Conservation (phyloP, 257 asterid genomes). For the Penstemon davidsonii region DNA sequence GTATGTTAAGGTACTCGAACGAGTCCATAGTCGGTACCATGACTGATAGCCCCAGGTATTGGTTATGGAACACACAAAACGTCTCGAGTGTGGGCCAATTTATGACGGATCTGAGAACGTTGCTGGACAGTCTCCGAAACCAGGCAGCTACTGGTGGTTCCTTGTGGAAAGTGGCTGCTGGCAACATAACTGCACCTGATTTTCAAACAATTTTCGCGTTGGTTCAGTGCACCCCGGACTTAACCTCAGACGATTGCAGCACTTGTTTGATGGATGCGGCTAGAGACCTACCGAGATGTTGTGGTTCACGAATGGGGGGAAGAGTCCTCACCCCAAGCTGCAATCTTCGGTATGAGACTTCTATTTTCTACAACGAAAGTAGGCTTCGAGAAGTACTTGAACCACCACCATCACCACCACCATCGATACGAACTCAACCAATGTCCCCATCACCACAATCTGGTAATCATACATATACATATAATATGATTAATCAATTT, state of each 20-base stretch:
- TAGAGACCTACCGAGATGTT: not conserved
- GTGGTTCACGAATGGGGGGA: not conserved
- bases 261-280: not conserved
- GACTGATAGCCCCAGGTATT: not conserved
- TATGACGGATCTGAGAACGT: not conserved
- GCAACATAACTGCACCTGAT: not conserved
- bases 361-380: not conserved
- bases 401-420: not conserved
- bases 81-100: slow-evolving; percentile 20
- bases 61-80: not conserved
- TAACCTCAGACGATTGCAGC: slow-evolving; percentile 5
- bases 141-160: slow-evolving; percentile 23
- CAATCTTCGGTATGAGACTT: not conserved
- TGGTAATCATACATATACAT: not conserved
- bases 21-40: slow-evolving; percentile 18
- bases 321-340: slow-evolving; percentile 10
- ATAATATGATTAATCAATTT: too few species aligned
- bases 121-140: slow-evolving; percentile 21
- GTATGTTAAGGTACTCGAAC: slow-evolving; percentile 41
- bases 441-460: not conserved
- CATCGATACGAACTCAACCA: too few species aligned
- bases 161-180: slow-evolving; percentile 17
- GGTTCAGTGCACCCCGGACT: slow-evolving; percentile 30
- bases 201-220: slow-evolving; percentile 1
- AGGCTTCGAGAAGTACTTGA: not conserved